phyloP scores from a whole-genome alignment of 371 early-diverging fungal genomes.

The Mortierella sp. region DNA sequence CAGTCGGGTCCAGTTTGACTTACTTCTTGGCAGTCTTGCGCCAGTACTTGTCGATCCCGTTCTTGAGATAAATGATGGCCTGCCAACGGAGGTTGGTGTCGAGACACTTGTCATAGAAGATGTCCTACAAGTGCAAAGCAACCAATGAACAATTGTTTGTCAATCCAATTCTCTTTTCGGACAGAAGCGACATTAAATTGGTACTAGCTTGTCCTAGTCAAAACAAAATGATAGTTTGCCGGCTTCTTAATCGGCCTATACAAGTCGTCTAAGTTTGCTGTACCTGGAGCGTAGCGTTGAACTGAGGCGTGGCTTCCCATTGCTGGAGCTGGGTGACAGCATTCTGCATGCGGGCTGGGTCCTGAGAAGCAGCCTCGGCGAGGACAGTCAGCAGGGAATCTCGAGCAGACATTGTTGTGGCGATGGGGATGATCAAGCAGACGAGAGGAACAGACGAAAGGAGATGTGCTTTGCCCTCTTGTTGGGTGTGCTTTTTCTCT shows the following conservation, averaged over 20 bases:
- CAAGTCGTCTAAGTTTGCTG: not conserved
- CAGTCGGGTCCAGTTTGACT: constrained; percentile 6
- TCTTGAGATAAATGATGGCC: constrained; percentile 87
- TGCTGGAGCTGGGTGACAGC: constrained; percentile 81
- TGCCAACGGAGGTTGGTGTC: constrained; percentile 81
- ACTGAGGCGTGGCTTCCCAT: constrained; percentile 83
- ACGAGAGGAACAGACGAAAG: not conserved
- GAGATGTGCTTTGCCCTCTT: not conserved
- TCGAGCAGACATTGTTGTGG: constrained; percentile 65
- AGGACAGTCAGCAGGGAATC: constrained; percentile 70
- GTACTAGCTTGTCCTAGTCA: not conserved
- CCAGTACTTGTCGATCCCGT: constrained; percentile 93
- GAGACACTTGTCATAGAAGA: constrained; percentile 77
- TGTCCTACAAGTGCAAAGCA: constrained; percentile 65
- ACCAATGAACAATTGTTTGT: not conserved
- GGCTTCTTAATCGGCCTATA: too few relatives aligned
- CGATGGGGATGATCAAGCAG: constrained; percentile 1
- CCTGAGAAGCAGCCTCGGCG: constrained; percentile 78
- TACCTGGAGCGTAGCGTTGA: constrained; percentile 82
- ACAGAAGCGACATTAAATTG: not conserved
- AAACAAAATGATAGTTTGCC: not conserved
- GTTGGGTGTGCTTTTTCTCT: not conserved
- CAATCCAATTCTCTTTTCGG: not conserved
- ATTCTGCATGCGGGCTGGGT: constrained; percentile 69
- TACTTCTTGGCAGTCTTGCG: constrained; percentile 83